These are phyloP conservation scores for Massariosphaeria phaeospora DNA, from an alignment of 495 filamentous ascomycete genomes.

Conservation along the genomic window DNA sequence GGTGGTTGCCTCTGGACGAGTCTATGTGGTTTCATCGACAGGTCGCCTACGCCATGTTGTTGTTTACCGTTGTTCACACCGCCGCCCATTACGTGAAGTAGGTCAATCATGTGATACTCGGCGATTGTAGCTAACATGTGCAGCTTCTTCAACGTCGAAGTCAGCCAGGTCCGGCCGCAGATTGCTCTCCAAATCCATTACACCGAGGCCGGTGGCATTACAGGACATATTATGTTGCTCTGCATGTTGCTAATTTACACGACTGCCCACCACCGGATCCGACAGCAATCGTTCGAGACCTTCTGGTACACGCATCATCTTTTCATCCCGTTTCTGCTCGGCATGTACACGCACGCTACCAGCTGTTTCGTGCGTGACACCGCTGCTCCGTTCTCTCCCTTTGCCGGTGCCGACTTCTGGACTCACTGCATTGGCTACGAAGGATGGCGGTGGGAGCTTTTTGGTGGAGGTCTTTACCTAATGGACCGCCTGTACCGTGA, in stretches of 20 bases:
- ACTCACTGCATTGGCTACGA: conserved; percentile 90
- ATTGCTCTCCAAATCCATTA: conserved; percentile 93
- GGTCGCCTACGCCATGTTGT: conserved; percentile 79
- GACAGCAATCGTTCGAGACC: conserved; percentile 94
- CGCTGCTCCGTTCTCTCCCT: conserved; percentile 66
- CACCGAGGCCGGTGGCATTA: conserved; percentile 80
- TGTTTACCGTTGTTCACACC: conserved; percentile 77
- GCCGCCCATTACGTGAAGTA: conserved; percentile 92
- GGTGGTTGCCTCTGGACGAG: conserved; percentile 88
- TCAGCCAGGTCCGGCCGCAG: conserved; percentile 70
- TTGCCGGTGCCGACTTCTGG: conserved; percentile 79
- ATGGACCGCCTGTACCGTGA: conserved; percentile 88
- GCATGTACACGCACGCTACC: conserved; percentile 90
- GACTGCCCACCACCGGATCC: conserved; percentile 85
- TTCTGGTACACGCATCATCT: conserved; percentile 99
- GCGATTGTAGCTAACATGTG: background rate
- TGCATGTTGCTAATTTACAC: conserved; percentile 99
- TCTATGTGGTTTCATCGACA: conserved; percentile 96
- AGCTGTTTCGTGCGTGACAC: conserved; percentile 75
- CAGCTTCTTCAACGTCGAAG: conserved; percentile 95
- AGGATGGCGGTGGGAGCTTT: conserved; percentile 95
- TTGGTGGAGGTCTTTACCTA: conserved; percentile 80
- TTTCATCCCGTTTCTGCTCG: conserved; percentile 91
- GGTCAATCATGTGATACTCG: too few species aligned
- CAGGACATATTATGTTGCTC: conserved; percentile 94